These are phyloP conservation scores for Marasmius tenuissimus DNA, from an alignment of 1,284 basidiomycete species.

Conservation along the genomic window DNA sequence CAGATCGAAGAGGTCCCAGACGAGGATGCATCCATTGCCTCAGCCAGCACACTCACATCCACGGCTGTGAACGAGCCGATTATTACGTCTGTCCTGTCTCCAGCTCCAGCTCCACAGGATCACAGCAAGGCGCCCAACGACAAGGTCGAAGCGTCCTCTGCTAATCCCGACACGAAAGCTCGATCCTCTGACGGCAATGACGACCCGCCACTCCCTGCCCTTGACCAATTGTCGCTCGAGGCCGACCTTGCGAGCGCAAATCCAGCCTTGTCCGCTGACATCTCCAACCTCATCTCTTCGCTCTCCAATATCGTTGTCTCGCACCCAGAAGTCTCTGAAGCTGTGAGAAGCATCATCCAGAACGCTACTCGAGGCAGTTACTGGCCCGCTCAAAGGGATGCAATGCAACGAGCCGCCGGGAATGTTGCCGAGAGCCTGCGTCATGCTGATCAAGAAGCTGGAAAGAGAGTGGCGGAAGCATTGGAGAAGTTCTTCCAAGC, in stretches of 20 bases:
- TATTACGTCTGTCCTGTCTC: neutral
- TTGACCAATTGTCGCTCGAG: neutral
- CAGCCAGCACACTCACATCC: neutral
- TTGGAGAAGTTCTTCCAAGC: neutral
- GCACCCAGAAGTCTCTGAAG: neutral
- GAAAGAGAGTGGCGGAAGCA: neutral
- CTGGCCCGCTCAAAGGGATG: neutral
- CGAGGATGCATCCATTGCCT: neutral
- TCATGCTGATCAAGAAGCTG: neutral
- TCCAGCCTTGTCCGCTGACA: neutral
- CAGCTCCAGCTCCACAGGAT: neutral
- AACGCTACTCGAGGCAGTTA: neutral
- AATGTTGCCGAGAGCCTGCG: neutral
- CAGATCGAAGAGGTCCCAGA: neutral
- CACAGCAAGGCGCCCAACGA: neutral
- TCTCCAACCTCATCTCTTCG: neutral
- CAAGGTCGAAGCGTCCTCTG: neutral
- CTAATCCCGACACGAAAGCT: neutral
- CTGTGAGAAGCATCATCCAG: neutral
- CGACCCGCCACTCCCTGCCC: neutral
- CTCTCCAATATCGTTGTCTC: neutral
- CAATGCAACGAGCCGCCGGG: neutral
- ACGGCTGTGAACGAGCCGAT: too few species aligned
- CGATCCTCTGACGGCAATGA: neutral
- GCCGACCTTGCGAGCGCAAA: neutral